These are phyloP conservation scores for Flaveria bidentis DNA, from an alignment of 129 eudicot genomes.

Conservation along the genomic window DNA sequence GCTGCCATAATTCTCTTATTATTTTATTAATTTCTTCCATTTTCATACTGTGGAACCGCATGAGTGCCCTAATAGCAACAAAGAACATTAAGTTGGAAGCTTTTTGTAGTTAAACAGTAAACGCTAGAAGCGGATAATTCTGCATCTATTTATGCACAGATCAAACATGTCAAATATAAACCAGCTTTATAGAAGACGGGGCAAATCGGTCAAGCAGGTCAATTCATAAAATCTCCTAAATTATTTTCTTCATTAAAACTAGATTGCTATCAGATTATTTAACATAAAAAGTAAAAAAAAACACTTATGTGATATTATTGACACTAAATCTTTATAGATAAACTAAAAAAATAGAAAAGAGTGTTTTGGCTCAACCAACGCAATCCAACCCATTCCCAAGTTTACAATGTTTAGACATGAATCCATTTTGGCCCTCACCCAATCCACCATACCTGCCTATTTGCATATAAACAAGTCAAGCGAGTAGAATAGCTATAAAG, in stretches of 20 bases:
- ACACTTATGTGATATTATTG: no score
- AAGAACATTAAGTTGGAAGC: slow-evolving; percentile 12
- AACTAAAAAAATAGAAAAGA: neutral
- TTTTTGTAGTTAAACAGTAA: neutral
- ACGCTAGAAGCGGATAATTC: no score
- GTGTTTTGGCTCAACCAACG: neutral
- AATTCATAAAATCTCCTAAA: neutral
- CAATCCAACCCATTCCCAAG: neutral
- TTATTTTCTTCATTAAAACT: neutral
- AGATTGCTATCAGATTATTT: neutral
- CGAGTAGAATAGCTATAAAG: neutral
- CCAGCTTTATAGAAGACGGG: neutral
- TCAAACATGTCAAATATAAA: neutral
- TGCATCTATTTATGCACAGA: no score
- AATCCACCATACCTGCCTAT: neutral
- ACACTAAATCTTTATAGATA: no score
- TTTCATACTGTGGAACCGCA: slow-evolving; percentile 96
- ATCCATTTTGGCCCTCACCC: neutral
- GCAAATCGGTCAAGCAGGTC: neutral
- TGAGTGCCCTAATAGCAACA: slow-evolving; percentile 55
- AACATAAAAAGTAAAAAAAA: no score
- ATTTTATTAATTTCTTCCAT: slow-evolving; percentile 98
- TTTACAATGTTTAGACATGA: neutral
- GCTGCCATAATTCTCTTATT: slow-evolving; percentile 97
- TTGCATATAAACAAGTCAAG: neutral